Conservation (phyloP, 1,284 basidiomycete genomes). For the Ganoderma lingzhi region DNA sequence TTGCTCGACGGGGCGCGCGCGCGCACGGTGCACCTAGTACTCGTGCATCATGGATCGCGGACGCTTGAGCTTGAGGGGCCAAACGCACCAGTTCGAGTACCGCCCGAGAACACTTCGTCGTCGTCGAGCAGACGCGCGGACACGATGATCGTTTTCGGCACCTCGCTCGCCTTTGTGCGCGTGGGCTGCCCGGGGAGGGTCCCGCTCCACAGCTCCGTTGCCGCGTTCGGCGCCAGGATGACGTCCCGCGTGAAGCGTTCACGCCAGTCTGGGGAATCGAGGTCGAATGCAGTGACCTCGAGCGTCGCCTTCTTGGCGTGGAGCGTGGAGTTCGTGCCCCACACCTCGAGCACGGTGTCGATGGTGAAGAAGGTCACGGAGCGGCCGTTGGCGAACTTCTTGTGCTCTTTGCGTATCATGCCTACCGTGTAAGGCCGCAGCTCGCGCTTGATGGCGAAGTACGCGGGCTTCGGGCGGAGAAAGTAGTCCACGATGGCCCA, state of each 20-base stretch:
- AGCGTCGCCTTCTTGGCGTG: conserved; percentile 63
- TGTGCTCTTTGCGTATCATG: conserved; percentile 79
- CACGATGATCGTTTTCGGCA: conserved; percentile 75
- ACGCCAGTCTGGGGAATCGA: conserved; percentile 63
- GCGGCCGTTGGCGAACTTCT: conserved; percentile 61
- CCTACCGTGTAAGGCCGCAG: conserved; percentile 76
- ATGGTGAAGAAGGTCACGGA: conserved; percentile 75
- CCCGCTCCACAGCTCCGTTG: conserved; percentile 82
- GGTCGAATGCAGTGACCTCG: conserved; percentile 76
- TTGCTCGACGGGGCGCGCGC: conserved; percentile 2
- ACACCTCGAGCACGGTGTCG: conserved; percentile 74
- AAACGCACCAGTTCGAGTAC: conserved; percentile 77
- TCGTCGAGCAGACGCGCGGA: conserved; percentile 75
- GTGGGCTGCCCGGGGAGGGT: conserved; percentile 72
- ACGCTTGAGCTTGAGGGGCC: neutral
- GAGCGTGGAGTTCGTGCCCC: conserved; percentile 85
- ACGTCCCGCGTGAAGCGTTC: conserved; percentile 60
- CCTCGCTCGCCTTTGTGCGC: conserved; percentile 71
- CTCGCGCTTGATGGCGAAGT: conserved; percentile 62
- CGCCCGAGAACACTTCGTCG: conserved; percentile 69
- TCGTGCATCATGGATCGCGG: neutral
- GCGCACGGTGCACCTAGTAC: neutral
- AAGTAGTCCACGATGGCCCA: conserved; percentile 80
- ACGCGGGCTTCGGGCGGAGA: conserved; percentile 66
- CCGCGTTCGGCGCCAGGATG: conserved; percentile 74